phyloP scores from a whole-genome alignment of 2,329 filamentous ascomycete genomes.

The Aspergillus udagawae region DNA sequence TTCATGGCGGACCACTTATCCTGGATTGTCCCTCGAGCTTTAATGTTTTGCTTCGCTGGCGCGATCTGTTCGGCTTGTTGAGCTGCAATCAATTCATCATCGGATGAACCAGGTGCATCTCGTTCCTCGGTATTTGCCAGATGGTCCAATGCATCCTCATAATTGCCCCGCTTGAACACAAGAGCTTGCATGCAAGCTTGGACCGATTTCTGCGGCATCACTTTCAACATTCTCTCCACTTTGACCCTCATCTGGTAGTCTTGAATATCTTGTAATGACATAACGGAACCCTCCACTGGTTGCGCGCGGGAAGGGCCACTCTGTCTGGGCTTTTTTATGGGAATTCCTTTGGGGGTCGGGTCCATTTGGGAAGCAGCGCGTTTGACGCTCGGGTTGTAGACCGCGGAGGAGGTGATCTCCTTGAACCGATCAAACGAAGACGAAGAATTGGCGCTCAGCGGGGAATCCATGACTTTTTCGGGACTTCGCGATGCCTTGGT shows the following conservation, averaged over 20 bases:
- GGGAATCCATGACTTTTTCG: slow-evolving; percentile 41
- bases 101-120: slow-evolving; percentile 29
- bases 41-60: slow-evolving; percentile 51
- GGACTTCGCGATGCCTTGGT: slow-evolving; percentile 40
- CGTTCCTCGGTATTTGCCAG: slow-evolving; percentile 41
- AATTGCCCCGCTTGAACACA: slow-evolving; percentile 47
- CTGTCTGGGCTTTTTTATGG: slow-evolving; percentile 40
- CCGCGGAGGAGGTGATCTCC: slow-evolving; percentile 40
- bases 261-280: slow-evolving; percentile 47
- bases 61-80: slow-evolving; percentile 16
- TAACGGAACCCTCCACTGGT: slow-evolving; percentile 38
- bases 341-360: slow-evolving; percentile 33
- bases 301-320: slow-evolving; percentile 44
- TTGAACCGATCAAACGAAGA: slow-evolving; percentile 35
- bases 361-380: slow-evolving; percentile 44
- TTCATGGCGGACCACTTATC: slow-evolving; percentile 55
- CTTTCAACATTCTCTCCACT: slow-evolving; percentile 48
- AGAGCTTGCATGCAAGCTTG: slow-evolving; percentile 50
- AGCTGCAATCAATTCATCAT: slow-evolving; percentile 36
- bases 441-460: slow-evolving; percentile 24
- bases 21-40: slow-evolving; percentile 53
- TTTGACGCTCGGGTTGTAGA: slow-evolving; percentile 41
- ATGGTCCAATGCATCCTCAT: slow-evolving; percentile 51
- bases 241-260: slow-evolving; percentile 50
- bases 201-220: slow-evolving; percentile 48